phyloP scores from a whole-genome alignment of 768 basidiomycete species.

The Leccinum imitatum region DNA sequence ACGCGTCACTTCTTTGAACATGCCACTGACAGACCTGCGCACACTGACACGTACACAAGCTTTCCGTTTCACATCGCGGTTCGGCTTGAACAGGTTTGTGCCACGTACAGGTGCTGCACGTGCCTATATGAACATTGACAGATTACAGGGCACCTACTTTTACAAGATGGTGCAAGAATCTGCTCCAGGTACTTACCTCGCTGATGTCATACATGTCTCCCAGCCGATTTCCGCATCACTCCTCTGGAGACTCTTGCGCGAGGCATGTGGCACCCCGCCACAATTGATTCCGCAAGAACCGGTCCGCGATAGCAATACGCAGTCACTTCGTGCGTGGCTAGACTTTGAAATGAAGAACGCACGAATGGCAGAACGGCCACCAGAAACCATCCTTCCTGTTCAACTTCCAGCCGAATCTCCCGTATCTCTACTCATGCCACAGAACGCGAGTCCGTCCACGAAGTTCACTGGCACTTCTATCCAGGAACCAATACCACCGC shows the following conservation, averaged over 20 bases:
- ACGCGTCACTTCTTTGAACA: background rate
- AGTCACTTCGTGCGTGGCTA: background rate
- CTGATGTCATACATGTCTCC: background rate
- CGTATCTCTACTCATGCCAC: background rate
- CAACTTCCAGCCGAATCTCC: background rate
- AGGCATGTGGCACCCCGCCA: constrained; percentile 1
- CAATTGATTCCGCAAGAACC: background rate
- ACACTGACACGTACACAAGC: background rate
- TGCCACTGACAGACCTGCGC: background rate
- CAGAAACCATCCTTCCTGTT: background rate
- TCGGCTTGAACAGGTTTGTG: constrained; percentile 4
- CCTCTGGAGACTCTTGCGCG: constrained; percentile 5
- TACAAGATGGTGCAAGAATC: constrained; percentile 1
- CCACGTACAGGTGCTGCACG: background rate
- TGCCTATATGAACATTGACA: background rate
- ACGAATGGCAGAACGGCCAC: background rate
- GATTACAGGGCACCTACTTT: constrained; percentile 1
- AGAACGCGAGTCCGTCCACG: background rate
- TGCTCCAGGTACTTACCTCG: background rate
- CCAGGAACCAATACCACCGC: background rate
- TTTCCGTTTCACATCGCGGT: background rate
- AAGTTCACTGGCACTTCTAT: background rate
- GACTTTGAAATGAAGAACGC: background rate
- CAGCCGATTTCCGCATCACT: background rate
- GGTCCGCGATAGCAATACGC: background rate